Evolutionary conservation across 2,329 filamentous ascomycete genomes (phyloP).

Genomic region (Cladosporium sp.): DNA sequence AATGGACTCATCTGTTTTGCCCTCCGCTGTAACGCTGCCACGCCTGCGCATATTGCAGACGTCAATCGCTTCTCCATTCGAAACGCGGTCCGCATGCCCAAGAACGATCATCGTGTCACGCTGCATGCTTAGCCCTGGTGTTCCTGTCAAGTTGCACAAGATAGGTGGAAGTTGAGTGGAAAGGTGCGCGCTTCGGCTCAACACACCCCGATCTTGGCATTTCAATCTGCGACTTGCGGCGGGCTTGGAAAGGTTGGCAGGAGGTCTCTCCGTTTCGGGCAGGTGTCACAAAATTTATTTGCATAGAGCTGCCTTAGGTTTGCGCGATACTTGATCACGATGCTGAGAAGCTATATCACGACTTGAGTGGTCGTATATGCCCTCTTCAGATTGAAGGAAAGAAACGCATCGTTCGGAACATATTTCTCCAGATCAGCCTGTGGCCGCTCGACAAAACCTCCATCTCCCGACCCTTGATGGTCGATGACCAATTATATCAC

Average conservation of each 20-base stretch:
- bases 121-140: slow-evolving; percentile 2
- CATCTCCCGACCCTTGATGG: too few relatives aligned
- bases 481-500: too few relatives aligned
- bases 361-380: too few relatives aligned
- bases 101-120: slow-evolving; percentile 1
- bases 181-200: not conserved
- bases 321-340: not conserved
- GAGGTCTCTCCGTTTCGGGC: not conserved
- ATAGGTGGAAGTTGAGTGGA: slow-evolving; percentile 11
- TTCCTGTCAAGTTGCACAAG: not conserved
- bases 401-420: not conserved
- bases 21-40: slow-evolving; percentile 3
- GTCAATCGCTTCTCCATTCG: not conserved
- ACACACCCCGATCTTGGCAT: slow-evolving; percentile 12
- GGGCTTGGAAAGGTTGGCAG: slow-evolving; percentile 1
- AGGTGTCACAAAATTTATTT: not conserved
- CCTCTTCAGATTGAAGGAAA: too few relatives aligned
- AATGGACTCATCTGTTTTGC: not conserved
- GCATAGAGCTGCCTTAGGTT: not conserved
- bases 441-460: too few relatives aligned
- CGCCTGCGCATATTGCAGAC: not conserved
- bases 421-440: not conserved
- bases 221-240: not conserved
- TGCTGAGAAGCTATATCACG: not conserved
- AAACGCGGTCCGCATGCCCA: not conserved